These are phyloP conservation scores for Fusarium avenaceum DNA, from an alignment of 2,329 filamentous ascomycete species.

Conservation along the genomic window DNA sequence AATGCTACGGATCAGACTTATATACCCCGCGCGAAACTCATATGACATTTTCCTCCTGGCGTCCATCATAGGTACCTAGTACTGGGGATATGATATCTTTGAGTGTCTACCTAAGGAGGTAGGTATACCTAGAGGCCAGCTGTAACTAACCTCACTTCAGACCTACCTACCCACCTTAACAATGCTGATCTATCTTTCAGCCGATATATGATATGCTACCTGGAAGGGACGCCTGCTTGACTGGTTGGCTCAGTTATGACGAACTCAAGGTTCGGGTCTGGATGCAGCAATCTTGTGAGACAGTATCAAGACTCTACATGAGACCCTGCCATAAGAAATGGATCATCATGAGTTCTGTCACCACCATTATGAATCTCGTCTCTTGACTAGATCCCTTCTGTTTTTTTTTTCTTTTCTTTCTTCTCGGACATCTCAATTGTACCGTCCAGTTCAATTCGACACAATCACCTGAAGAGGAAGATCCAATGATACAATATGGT, in stretches of 20 bases:
- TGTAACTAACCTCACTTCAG: no score
- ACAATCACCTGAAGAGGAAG: not conserved
- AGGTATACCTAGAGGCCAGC: no score
- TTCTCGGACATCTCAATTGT: not conserved
- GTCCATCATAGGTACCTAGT: no score
- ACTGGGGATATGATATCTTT: no score
- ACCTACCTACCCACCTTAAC: no score
- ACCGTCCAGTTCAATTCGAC: no score
- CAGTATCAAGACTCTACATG: constrained; percentile 1
- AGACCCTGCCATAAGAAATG: constrained; percentile 24
- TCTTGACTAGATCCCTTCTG: not conserved
- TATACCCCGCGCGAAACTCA: not conserved
- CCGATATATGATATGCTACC: no score
- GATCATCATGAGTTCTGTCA: constrained; percentile 27
- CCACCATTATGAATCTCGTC: not conserved
- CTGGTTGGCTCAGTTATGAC: not conserved
- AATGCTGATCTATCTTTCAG: no score
- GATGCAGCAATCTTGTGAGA: constrained; percentile 4
- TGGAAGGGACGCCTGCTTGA: no score
- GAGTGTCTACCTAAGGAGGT: no score
- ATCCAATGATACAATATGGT: not conserved
- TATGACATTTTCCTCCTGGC: not conserved
- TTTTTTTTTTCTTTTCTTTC: not conserved
- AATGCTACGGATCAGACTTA: not conserved
- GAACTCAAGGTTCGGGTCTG: constrained; percentile 11